Evolutionary conservation across 345 rosid genomes (phyloP), one percentile per base, ranked within the genome.

Genomic region (Nasturtium officinale): DNA sequence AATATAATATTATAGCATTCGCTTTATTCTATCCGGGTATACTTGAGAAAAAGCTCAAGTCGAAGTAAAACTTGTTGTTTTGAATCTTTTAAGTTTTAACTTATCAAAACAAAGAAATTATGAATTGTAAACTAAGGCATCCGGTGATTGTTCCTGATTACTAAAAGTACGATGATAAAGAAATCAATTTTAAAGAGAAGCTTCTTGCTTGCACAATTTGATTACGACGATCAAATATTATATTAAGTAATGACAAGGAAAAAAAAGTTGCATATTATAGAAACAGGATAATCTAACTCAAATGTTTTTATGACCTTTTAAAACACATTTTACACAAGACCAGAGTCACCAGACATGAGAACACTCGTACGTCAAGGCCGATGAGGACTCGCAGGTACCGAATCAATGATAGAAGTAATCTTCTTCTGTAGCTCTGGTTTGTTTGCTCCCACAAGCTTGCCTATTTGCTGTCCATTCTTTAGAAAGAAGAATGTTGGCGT

Each of bases 401-500:
- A 85, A 61, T 85, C 87, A 33, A 76, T 7, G 51, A 86, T 71
- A 8, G 86, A 83, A 7, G 82, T 74, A 21, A 86, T 67, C 84
- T 87, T 92, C 83, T 84, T 90, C 79, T 82, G 85, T 48, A 92
- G 82, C 86, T 90, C 96, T 7, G 89, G 87, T 79, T 84, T 92
- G 90, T 92, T 86, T 9, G 92, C 95, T 47, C 98, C 98, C 0
- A 92, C 95, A 69, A 92, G 92, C 77, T 88, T 92, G 72, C 90
- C 96, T 54, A 84, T 63, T 81, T 88, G 90, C 48, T 84, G 70
- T 67, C 96, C 96, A 51, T 90, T 86, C 85, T 82, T 90, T n/a
- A 90, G 87, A 61, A 92, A 90, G 86, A 88, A 88, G 83, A 92
- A 88, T 1, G 98, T 90, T 0, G 98, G 98, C 30, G 98, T 92